Base-by-base conservation (phyloP, 768 basidiomycete species). In the Crepidotus variabilis region DNA sequence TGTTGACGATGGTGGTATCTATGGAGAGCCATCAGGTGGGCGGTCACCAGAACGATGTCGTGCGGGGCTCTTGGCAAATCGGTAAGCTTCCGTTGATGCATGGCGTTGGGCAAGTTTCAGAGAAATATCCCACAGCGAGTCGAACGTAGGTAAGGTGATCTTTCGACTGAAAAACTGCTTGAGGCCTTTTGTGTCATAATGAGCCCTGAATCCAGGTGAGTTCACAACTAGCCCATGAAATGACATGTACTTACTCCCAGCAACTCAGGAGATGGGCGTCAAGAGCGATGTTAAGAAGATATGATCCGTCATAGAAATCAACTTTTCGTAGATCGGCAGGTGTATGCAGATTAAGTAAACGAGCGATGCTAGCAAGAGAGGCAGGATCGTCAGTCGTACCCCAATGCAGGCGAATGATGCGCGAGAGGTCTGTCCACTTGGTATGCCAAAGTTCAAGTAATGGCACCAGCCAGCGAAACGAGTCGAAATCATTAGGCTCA, bases 401-500 rank as follows among this genome's bases (percentile, higher is more conserved):
- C 63, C 63, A 68, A 43, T 68, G 62, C 0, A 52, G 50, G 13
- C 59, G 53, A 13, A 64, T 50, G 9, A 65, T 55, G 0, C 62
- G 61, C 50, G 67, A 62, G 4, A 69, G 50, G 48, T 71, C 69
- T 3, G 70, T 71, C 71, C 69, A 72, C 55, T 67, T 64, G 1
- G 69, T 67, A 47, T 72, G 71, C 69, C 71, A 72, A 0, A 71
- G 50, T 54, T 71, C 63, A 2, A 71, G 67, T 2, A 69, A 34
- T 6, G 67, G 64, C 16, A 61, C 23, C 2, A 70, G 20, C 50
- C 60, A 63, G 10, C 61, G 53, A 13, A 68, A 60, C 4, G 61
- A 63, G 4, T 66, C 34, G 39, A 67, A 67, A 13, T 63, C 57
- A 22, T 52, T 46, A 10, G 55, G 48, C 50, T 66, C 56, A 0